Conservation (phyloP, 129 eudicot genomes). For the Helianthus annuus region DNA sequence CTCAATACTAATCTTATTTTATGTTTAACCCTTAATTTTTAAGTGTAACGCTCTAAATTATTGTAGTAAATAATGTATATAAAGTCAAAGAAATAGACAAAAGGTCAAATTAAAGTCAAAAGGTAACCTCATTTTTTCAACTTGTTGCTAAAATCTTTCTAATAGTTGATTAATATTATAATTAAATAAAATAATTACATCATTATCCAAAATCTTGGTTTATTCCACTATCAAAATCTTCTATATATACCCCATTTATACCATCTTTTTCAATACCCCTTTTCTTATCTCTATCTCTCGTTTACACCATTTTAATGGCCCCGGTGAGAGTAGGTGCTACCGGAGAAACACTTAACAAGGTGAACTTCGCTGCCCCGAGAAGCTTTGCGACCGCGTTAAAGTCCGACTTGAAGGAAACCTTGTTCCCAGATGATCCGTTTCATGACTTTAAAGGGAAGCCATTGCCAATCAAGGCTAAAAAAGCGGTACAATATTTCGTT, state of each 20-base stretch:
- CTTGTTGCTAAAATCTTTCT: neutral
- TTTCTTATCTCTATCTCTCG: conserved; percentile 13
- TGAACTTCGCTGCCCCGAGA: conserved; percentile 59
- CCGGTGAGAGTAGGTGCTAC: conserved; percentile 22
- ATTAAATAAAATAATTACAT: neutral
- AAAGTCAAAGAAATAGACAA: conserved; percentile 12
- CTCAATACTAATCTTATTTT: neutral
- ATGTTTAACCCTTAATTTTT: neutral
- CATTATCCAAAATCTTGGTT: conserved; percentile 18
- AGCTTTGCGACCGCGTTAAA: conserved; percentile 46
- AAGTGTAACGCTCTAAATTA: neutral
- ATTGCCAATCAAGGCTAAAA: conserved; percentile 26
- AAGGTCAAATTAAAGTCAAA: conserved; percentile 28
- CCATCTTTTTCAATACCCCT: conserved; percentile 5
- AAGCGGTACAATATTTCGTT: conserved; percentile 54
- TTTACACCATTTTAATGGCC: conserved; percentile 21
- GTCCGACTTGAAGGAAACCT: conserved; percentile 55
- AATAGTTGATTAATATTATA: neutral
- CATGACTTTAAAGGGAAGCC: conserved; percentile 51
- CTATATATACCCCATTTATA: conserved; percentile 32
- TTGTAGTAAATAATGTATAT: conserved; percentile 2
- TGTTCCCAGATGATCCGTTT: conserved; percentile 90
- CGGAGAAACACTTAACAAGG: conserved; percentile 38
- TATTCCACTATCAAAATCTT: conserved; percentile 1
- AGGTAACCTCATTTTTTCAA: conserved; percentile 14